Evolutionary conservation across 2,329 filamentous ascomycete species (phyloP), one percentile per base, ranked within the genome.

Genomic region (Tolypocladium guangdongense): DNA sequence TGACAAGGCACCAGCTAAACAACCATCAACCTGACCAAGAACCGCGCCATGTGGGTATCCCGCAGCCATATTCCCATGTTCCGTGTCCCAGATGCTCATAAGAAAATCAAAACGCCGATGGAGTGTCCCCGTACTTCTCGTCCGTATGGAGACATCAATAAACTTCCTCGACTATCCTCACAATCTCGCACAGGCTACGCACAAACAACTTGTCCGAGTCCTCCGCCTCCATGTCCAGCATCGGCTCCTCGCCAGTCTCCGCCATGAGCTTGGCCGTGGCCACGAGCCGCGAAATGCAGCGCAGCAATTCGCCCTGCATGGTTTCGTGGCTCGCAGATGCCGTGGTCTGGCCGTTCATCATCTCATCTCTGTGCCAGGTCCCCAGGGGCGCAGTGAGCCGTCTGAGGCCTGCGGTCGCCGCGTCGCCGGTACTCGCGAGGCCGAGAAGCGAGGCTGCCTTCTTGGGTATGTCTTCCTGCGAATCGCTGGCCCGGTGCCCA

Each of bases 361-460:
- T 60, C 32, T 63, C 66, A 5, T 66, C 65, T 33, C 58, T 65
- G 14, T 58, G 53, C 59, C 62, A 65, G 27, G 59, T 57, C 3
- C 59, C 58, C 18, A 65, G 57, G 7, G 64, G 60, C 12, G 60
- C 60, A 41, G 56, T 61, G 38, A 65, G 53, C 46, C 64, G 64
- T 41, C 62, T 63, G 53, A 63, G 58, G 22, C 58, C 58, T 14
- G 56, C 56, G 2, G 59, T 56, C 3, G 59, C 54, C 8, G 53
- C 51, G 5, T 55, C 49, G 32, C 64, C 57, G 24, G 60, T 56
- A 4, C 60, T 57, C 4, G 68, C 65, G 18, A 81, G 68, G 1
- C 78, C 78, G 1, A 81, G 72, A 0, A 81, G 61, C 5, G 67
- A 71, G 0, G 76, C 76, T 0, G 78, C 78, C 62, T 81, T 81